phyloP scores from a whole-genome alignment of 2,329 filamentous ascomycete species.

The Paecilomyces fulvus region DNA sequence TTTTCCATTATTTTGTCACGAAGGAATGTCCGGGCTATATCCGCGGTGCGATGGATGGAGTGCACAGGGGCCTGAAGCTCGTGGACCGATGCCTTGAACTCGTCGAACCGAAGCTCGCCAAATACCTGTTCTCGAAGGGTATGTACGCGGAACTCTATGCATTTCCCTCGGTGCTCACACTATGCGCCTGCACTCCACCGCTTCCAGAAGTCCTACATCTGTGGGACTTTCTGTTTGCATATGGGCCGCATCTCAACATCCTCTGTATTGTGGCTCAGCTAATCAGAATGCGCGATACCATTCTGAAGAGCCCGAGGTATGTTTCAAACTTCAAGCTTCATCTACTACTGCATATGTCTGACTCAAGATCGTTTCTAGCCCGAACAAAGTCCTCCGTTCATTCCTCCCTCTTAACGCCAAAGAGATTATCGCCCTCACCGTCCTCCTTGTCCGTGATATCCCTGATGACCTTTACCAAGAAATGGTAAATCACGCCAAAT shows the following conservation, averaged over 20 bases:
- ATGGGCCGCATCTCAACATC: conserved; percentile 89
- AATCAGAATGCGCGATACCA: conserved; percentile 74
- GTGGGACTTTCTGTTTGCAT: conserved; percentile 97
- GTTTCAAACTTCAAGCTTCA: conserved; percentile 10
- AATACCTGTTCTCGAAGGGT: conserved; percentile 75
- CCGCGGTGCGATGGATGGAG: conserved; percentile 90
- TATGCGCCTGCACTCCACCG: conserved; percentile 92
- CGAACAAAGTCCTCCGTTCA: conserved; percentile 82
- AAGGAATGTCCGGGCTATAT: conserved; percentile 89
- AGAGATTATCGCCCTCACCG: conserved; percentile 73
- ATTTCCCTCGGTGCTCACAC: conserved; percentile 86
- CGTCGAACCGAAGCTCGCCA: conserved; percentile 78
- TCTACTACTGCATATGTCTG: conserved; percentile 8
- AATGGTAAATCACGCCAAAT: conserved; percentile 73
- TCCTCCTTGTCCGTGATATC: conserved; percentile 81
- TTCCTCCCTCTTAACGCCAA: conserved; percentile 78
- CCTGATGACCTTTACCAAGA: conserved; percentile 85
- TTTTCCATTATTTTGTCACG: conserved; percentile 81
- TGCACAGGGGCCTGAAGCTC: conserved; percentile 81
- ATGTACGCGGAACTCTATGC: conserved; percentile 93
- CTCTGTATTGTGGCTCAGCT: conserved; percentile 94
- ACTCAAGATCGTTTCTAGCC: conserved; percentile 46
- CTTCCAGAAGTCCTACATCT: conserved; percentile 84
- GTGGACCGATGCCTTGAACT: conserved; percentile 89
- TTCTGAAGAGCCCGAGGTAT: conserved; percentile 77